Percentiles rank a stretch among this genome's conserved stretches.
phyloP scores from a whole-genome alignment of 345 rosid genomes.

The Ailanthus altissimus region DNA sequence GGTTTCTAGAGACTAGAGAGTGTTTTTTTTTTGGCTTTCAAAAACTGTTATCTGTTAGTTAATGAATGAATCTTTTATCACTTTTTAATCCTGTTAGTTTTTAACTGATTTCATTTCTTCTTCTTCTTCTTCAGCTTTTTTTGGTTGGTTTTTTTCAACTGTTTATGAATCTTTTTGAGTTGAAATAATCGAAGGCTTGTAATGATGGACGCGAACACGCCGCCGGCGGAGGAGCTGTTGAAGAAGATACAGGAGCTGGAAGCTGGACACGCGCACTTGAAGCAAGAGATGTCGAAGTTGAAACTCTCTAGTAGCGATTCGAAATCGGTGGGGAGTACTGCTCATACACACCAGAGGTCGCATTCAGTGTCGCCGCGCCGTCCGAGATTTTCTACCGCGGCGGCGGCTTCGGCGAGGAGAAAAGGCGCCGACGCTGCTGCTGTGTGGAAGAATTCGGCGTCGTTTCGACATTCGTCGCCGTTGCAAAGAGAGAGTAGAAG shows the following conservation, averaged over 20 bases:
- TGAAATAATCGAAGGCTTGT: background rate
- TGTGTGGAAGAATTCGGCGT: conserved; percentile 52
- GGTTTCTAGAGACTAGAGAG: no score
- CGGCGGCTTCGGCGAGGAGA: conserved; percentile 38
- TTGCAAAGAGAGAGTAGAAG: conserved; percentile 70
- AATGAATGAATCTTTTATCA: background rate
- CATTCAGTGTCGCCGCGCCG: conserved; percentile 87
- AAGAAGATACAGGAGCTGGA: conserved; percentile 88
- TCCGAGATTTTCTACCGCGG: conserved; percentile 30
- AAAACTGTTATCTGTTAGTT: background rate
- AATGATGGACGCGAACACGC: conserved; percentile 54
- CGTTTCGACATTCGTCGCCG: conserved; percentile 82
- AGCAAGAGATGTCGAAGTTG: conserved; percentile 80
- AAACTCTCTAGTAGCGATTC: conserved; percentile 43
- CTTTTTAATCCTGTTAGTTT: background rate
- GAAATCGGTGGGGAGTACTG: conserved; percentile 12
- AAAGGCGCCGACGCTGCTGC: conserved; percentile 36
- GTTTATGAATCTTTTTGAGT: no score
- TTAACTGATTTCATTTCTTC: background rate
- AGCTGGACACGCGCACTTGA: conserved; percentile 77
- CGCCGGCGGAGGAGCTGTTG: conserved; percentile 74
- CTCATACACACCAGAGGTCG: conserved; percentile 56
- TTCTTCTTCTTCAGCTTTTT: no score
- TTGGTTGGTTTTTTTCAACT: no score
- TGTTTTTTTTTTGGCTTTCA: no score